phyloP scores from a whole-genome alignment of 805 yeast species.

The Hanseniaspora osmophila region DNA sequence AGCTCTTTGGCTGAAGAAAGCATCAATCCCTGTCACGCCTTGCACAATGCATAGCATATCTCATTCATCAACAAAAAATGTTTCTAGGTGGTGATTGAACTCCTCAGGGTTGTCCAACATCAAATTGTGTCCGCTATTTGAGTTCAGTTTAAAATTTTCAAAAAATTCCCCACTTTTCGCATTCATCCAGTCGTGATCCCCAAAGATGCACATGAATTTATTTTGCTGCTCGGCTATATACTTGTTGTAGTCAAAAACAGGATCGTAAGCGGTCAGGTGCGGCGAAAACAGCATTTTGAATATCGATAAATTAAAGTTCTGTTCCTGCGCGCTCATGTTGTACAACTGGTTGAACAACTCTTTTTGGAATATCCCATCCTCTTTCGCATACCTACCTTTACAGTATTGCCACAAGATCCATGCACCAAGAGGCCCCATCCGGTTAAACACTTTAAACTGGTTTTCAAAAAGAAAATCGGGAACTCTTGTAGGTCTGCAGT shows the following conservation, averaged over 20 bases:
- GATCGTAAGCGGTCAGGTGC: slow-evolving; percentile 42
- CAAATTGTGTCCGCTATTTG: slow-evolving; percentile 60
- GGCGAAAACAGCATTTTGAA: slow-evolving; percentile 20
- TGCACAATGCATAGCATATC: no score
- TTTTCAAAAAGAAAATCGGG: slow-evolving; percentile 21
- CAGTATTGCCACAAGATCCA: slow-evolving; percentile 23
- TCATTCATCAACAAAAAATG: slow-evolving; percentile 18
- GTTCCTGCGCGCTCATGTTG: slow-evolving; percentile 10
- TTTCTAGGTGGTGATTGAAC: slow-evolving; percentile 35
- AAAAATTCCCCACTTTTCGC: slow-evolving; percentile 31
- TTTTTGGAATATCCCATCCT: slow-evolving; percentile 1
- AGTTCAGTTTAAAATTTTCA: slow-evolving; percentile 13
- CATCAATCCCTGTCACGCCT: no score
- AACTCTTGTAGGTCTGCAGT: slow-evolving; percentile 17
- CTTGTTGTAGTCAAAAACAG: slow-evolving; percentile 44
- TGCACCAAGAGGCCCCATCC: slow-evolving; percentile 30
- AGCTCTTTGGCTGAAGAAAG: no score
- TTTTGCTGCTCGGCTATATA: slow-evolving; percentile 24
- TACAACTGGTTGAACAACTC: slow-evolving; percentile 18
- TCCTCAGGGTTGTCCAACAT: slow-evolving; percentile 49
- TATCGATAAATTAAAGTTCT: slow-evolving; percentile 2
- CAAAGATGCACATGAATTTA: slow-evolving; percentile 38
- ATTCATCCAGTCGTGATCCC: slow-evolving; percentile 66
- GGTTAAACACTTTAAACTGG: slow-evolving; percentile 36
- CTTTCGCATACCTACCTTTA: slow-evolving; percentile 17